Conservation (phyloP, 2,329 filamentous ascomycete genomes). For the Colletotrichum salicis region DNA sequence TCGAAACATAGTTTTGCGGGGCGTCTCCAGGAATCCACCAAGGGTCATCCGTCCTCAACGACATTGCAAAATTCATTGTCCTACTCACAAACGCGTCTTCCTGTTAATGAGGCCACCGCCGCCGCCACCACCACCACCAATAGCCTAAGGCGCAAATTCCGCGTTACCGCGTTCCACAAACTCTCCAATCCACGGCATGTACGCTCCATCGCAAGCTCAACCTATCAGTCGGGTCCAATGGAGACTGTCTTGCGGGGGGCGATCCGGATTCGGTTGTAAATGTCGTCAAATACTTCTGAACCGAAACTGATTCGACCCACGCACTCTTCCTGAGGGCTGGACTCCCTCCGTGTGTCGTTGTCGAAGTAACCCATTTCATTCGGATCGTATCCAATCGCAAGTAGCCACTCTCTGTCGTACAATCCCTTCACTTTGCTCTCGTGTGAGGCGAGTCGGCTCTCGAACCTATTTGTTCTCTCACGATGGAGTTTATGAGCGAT, state of each 20-base stretch:
- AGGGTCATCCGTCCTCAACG: constrained; percentile 14
- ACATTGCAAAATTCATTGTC: not conserved
- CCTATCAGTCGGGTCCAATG: not conserved
- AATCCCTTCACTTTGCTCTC: not conserved
- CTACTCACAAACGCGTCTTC: not conserved
- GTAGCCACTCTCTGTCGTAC: constrained; percentile 14
- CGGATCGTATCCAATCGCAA: constrained; percentile 1
- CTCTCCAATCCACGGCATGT: not conserved
- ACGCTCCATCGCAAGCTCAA: not conserved
- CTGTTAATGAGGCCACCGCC: not conserved
- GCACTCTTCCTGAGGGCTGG: not conserved
- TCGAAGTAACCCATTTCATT: not conserved
- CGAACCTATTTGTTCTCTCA: not conserved
- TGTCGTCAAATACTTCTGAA: not conserved
- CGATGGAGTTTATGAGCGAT: constrained; percentile 9
- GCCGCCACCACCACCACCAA: not conserved
- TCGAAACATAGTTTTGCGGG: not conserved
- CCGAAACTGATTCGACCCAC: not conserved
- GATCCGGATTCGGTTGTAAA: not conserved
- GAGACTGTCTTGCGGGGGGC: not conserved
- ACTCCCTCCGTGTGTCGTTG: no score
- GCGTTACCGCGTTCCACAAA: not conserved
- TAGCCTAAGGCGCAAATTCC: not conserved
- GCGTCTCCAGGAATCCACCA: constrained; percentile 3
- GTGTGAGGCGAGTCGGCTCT: not conserved